Evolutionary conservation across 2,329 filamentous ascomycete species (phyloP).

Genomic region (Blastomyces emzantsi): DNA sequence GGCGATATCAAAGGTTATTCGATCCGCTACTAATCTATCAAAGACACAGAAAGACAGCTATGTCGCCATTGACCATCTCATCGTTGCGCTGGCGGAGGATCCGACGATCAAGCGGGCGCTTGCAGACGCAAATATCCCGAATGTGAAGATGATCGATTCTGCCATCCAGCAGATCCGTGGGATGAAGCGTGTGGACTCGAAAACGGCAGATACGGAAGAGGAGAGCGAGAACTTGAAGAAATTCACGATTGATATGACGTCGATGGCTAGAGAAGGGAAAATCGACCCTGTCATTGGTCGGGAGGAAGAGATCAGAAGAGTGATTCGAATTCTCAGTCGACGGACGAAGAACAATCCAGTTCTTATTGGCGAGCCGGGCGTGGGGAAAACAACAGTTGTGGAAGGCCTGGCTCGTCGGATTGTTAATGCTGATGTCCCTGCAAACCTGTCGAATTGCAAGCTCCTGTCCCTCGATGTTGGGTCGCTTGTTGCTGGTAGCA

Average conservation of each 20-base stretch:
- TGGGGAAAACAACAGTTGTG: slow-evolving; percentile 96
- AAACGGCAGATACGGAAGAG: slow-evolving; percentile 82
- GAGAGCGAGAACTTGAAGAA: slow-evolving; percentile 96
- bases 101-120: slow-evolving; percentile 61
- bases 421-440: slow-evolving; percentile 91
- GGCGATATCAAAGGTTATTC: slow-evolving; percentile 69
- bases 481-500: slow-evolving; percentile 90
- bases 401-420: slow-evolving; percentile 93
- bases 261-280: slow-evolving; percentile 92
- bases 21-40: slow-evolving; percentile 78
- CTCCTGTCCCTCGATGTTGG: slow-evolving; percentile 93
- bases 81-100: slow-evolving; percentile 76
- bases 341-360: slow-evolving; percentile 99
- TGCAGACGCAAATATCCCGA: slow-evolving; percentile 82
- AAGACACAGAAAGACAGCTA: slow-evolving; percentile 97
- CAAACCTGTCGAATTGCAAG: slow-evolving; percentile 88
- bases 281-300: slow-evolving; percentile 95
- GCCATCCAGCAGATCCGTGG: slow-evolving; percentile 89
- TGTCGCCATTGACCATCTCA: slow-evolving; percentile 91
- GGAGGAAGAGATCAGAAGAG: slow-evolving; percentile 89
- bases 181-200: slow-evolving; percentile 87
- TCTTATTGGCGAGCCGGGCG: slow-evolving; percentile 93
- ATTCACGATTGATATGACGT: slow-evolving; percentile 98
- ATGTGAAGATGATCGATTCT: slow-evolving; percentile 78
- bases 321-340: slow-evolving; percentile 82